phyloP scores from a whole-genome alignment of 192 early-diverging fungal species.

The Globomyces pollinis-pini region DNA sequence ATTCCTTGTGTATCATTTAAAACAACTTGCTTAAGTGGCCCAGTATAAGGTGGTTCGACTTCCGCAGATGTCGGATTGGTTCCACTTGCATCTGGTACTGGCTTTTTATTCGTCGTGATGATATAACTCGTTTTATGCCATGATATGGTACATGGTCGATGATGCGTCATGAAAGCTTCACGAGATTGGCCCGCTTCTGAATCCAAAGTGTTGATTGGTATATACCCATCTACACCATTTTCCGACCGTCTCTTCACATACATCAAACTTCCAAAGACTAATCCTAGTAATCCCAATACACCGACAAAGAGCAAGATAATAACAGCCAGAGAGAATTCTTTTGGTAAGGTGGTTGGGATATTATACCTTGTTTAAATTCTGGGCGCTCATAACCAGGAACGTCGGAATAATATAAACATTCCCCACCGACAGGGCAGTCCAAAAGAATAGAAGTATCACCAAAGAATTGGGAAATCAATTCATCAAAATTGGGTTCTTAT shows the following conservation, averaged over 20 bases:
- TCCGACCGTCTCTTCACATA: constrained; percentile 9
- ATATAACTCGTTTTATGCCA: constrained; percentile 59
- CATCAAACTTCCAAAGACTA: constrained; percentile 20
- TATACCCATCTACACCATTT: background rate
- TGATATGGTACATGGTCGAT: constrained; percentile 57
- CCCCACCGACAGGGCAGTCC: constrained; percentile 63
- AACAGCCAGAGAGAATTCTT: constrained; percentile 30
- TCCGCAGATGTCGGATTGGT: background rate
- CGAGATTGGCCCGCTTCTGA: background rate
- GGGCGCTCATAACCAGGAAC: constrained; percentile 67
- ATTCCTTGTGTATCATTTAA: constrained; percentile 65
- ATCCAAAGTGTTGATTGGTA: background rate
- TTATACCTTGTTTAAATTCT: constrained; percentile 16
- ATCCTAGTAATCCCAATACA: constrained; percentile 28
- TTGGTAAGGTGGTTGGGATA: too few species aligned
- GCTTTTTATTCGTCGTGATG: constrained; percentile 17
- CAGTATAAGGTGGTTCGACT: background rate
- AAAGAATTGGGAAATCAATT: constrained; percentile 70
- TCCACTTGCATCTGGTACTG: background rate
- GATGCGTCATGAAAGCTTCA: constrained; percentile 52
- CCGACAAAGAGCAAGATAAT: constrained; percentile 36
- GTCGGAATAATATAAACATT: constrained; percentile 80
- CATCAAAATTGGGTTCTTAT: constrained; percentile 74
- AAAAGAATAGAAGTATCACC: constrained; percentile 78
- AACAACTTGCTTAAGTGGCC: constrained; percentile 33